Conservation (phyloP, 2,329 filamentous ascomycete genomes). For the Arthroderma sp. region DNA sequence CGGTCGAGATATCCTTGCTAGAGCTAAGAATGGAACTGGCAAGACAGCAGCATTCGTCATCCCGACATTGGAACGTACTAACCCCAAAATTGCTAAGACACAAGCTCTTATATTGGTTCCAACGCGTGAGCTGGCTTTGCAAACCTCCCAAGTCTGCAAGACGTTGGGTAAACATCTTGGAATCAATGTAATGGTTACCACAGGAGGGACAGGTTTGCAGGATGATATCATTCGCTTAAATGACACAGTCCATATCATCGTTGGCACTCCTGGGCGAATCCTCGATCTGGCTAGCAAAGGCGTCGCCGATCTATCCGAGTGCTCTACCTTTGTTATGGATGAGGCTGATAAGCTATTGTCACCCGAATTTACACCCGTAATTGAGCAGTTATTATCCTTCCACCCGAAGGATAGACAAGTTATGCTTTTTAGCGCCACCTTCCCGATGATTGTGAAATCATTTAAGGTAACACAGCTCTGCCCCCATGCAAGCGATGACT, state of each 20-base stretch:
- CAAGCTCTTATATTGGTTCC: conserved; percentile 94
- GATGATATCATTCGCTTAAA: conserved; percentile 93
- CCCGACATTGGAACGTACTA: conserved; percentile 85
- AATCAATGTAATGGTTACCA: conserved; percentile 98
- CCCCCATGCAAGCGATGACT: too few relatives aligned
- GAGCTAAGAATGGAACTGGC: conserved; percentile 96
- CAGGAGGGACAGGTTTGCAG: conserved; percentile 83
- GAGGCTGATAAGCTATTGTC: conserved; percentile 97
- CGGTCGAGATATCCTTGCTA: conserved; percentile 84
- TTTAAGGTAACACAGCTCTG: conserved; percentile 48
- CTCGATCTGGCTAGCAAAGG: conserved; percentile 92
- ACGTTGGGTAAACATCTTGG: conserved; percentile 93
- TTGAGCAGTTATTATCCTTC: conserved; percentile 88
- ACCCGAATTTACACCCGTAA: conserved; percentile 90
- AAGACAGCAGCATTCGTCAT: conserved; percentile 98
- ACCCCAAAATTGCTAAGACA: conserved; percentile 90
- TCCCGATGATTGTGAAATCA: conserved; percentile 90
- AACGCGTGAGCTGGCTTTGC: conserved; percentile 89
- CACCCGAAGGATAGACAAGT: conserved; percentile 96
- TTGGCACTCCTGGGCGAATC: conserved; percentile 92
- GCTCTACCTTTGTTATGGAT: conserved; percentile 98
- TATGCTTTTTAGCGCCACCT: conserved; percentile 98
- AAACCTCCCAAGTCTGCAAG: conserved; percentile 99
- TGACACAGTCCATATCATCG: conserved; percentile 92
- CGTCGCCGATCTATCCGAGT: conserved; percentile 89